phyloP scores from a whole-genome alignment of 2,329 filamentous ascomycete genomes.

The Aspergillus ruber region DNA sequence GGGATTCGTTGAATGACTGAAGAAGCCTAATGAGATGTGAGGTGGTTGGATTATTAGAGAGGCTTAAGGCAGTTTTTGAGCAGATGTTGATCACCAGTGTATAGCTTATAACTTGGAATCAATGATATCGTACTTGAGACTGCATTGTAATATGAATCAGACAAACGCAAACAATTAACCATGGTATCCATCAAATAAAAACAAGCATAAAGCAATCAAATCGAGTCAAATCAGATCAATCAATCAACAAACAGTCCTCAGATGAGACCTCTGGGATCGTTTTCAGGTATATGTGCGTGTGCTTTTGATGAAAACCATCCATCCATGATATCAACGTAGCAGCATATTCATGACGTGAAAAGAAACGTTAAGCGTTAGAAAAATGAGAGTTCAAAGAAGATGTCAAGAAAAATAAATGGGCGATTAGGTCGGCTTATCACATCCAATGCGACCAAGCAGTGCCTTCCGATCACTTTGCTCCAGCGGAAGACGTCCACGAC shows the following conservation, averaged over 20 bases:
- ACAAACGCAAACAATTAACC: no score
- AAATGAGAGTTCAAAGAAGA: constrained; percentile 2
- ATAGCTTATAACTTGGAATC: no score
- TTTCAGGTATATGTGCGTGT: neutral
- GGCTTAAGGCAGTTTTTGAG: no score
- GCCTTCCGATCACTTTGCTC: constrained; percentile 55
- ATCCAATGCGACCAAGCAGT: constrained; percentile 72
- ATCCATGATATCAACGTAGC: neutral
- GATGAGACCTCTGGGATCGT: neutral
- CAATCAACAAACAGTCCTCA: neutral
- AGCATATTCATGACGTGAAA: constrained; percentile 7
- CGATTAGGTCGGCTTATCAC: constrained; percentile 56
- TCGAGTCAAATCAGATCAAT: neutral
- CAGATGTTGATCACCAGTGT: no score
- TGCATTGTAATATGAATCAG: no score
- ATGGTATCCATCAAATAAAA: no score
- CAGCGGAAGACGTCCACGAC: constrained; percentile 33
- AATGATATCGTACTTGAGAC: no score
- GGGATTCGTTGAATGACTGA: no score
- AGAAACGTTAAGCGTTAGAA: constrained; percentile 1
- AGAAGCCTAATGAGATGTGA: no score
- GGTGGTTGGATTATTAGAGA: no score
- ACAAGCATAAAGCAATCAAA: neutral
- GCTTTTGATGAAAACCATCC: neutral
- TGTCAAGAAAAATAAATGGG: neutral